A percentile compares a stretch with the other conserved stretches of the same genome.
Evolutionary conservation across 2,329 filamentous ascomycete species (phyloP).

Genomic region (Hypoxylon sp.): DNA sequence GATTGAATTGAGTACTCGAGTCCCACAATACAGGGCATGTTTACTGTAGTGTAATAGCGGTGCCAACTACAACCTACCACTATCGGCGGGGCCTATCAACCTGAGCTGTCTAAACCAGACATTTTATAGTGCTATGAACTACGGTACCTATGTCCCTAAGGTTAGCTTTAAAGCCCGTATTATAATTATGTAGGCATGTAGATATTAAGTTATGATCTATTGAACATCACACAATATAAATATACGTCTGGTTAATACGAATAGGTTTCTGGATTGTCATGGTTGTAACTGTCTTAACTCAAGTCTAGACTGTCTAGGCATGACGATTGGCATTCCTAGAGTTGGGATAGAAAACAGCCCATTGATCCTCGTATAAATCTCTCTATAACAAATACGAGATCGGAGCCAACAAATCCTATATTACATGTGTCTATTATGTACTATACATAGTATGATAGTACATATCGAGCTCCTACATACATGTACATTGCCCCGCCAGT

Average conservation of each 20-base stretch:
- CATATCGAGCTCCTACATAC: background rate
- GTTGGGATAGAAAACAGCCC: slow-evolving; percentile 25
- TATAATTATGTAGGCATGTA: too few species aligned
- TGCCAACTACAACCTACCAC: background rate
- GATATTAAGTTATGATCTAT: background rate
- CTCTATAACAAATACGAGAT: slow-evolving; percentile 30
- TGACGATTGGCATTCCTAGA: slow-evolving; percentile 19
- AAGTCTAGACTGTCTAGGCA: slow-evolving; percentile 38
- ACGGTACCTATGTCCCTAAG: too few species aligned
- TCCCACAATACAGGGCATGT: slow-evolving; percentile 28
- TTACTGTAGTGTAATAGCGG: slow-evolving; percentile 1
- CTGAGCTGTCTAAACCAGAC: slow-evolving; percentile 6
- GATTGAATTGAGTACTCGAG: slow-evolving; percentile 19
- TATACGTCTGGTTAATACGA: slow-evolving; percentile 13
- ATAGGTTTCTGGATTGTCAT: slow-evolving; percentile 10
- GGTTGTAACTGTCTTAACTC: slow-evolving; percentile 5
- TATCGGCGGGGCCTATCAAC: slow-evolving; percentile 10
- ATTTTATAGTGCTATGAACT: background rate
- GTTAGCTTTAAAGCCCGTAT: too few species aligned
- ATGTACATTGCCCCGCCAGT: slow-evolving; percentile 16
- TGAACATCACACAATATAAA: background rate
- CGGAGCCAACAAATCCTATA: background rate
- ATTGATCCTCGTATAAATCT: slow-evolving; percentile 23
- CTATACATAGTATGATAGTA: background rate
- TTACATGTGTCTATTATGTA: background rate